Percentiles rank a stretch among this genome's conserved stretches.
Evolutionary conservation across 1,284 basidiomycete species (phyloP).

Genomic region (Amylostereum chailletii): DNA sequence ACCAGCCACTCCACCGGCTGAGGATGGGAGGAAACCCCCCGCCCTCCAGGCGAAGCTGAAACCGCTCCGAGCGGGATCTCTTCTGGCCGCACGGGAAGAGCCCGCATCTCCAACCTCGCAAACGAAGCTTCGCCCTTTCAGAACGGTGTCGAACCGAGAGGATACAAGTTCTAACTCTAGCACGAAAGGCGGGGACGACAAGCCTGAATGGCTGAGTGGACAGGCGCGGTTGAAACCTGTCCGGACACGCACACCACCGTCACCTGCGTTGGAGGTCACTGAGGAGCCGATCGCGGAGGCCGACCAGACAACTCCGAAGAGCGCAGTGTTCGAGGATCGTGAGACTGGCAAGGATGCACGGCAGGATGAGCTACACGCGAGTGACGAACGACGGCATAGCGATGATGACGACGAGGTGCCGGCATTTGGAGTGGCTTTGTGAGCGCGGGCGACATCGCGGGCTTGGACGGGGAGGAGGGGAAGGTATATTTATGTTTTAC

Average conservation of each 20-base stretch:
- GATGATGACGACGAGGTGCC: constrained; percentile 8
- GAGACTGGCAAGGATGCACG: not conserved
- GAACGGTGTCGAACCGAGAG: not conserved
- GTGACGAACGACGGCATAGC: not conserved
- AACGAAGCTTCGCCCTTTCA: not conserved
- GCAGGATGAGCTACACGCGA: not conserved
- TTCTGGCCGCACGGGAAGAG: not conserved
- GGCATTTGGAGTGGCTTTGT: constrained; percentile 10
- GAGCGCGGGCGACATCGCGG: too few relatives aligned
- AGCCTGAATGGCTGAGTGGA: too few relatives aligned
- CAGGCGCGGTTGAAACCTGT: not conserved
- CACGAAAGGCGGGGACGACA: too few relatives aligned
- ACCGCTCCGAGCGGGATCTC: not conserved
- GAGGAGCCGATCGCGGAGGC: not conserved
- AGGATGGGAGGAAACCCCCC: not conserved
- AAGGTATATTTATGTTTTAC: not conserved
- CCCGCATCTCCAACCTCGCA: not conserved
- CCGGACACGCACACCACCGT: not conserved
- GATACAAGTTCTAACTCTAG: too few relatives aligned
- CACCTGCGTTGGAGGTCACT: not conserved
- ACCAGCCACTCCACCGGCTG: not conserved
- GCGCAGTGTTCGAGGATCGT: too few relatives aligned
- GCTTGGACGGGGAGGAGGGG: too few relatives aligned
- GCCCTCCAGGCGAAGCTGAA: not conserved
- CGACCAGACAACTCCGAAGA: too few relatives aligned